Base-by-base conservation (phyloP, 106 monocot species). In the Cymbidium sinense region DNA sequence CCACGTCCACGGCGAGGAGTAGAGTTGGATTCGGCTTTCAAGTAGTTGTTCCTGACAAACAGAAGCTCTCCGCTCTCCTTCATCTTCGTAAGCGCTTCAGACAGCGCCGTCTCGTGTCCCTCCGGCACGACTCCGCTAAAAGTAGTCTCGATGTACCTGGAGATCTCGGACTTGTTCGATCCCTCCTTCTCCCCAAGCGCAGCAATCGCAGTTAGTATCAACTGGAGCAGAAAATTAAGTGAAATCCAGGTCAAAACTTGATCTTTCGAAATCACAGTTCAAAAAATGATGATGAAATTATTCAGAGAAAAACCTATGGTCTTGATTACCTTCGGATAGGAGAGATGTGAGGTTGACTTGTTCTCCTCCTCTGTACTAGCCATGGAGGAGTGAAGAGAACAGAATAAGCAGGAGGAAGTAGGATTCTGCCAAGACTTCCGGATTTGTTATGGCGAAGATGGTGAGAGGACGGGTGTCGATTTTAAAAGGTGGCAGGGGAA, bases 151-250 rank as follows among this genome's bases (percentile, higher is more conserved):
- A 96, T 96, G 86, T 84, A 77, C 75, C 83, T 86, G 6, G 83
- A 79, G 11, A 96, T 96, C 43, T 85, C 84, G 34, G 91, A 83
- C 74, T 91, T 93, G 85, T 80, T 91, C 74, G 91, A 87, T 7
- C 96, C 93, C 25, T 35, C 75, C 75, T 84, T 80, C 54, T 93
- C 91, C 67, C 87, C 77, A 28, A 93, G 80, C 28, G 83, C 81
- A 5, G 67, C 69, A 36, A 96, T 86, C 69, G 96, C 96, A 15
- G 55, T 80, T 65, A 90, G 35, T 79, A 98, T 94, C 94, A 90
- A 84, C 96, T 98, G 84, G 44, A 74, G 27, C 1, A 74, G 25
- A 19, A 74, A 74, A 15, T 9, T 2, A 44, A 25, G 1, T 44
- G 27, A 74, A n/a, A 39, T 71, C 71, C 33, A 36, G 37, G 37